Conservation (phyloP, 345 rosid species). For the Capsella bursapastoris region DNA sequence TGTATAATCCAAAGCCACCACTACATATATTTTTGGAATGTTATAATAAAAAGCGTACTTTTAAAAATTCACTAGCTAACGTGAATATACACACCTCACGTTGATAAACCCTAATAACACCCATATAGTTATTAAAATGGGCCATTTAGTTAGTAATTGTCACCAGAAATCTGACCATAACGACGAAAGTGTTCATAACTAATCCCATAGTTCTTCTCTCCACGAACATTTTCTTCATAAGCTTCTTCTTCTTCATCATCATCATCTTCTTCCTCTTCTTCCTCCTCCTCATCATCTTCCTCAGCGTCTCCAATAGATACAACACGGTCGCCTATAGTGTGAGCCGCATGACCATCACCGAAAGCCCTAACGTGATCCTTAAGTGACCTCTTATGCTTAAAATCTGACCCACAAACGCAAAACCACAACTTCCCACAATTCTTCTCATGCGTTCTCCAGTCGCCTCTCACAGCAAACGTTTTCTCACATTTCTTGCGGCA, state of each 20-base stretch:
- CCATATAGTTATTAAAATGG: not conserved
- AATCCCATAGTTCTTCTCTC: constrained; percentile 30
- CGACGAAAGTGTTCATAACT: constrained; percentile 41
- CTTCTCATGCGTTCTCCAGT: constrained; percentile 98
- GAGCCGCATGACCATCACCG: constrained; percentile 91
- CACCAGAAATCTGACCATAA: constrained; percentile 34
- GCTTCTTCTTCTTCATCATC: constrained; percentile 23
- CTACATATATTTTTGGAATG: constrained; percentile 22
- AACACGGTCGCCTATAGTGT: constrained; percentile 52
- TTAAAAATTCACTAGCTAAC: constrained; percentile 27
- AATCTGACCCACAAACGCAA: constrained; percentile 96
- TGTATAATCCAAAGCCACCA: constrained; percentile 20
- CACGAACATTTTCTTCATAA: constrained; percentile 16
- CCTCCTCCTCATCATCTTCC: constrained; percentile 36
- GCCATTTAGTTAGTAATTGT: constrained; percentile 5
- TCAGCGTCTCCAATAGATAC: constrained; percentile 38
- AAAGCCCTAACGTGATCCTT: constrained; percentile 96
- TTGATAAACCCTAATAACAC: constrained; percentile 37
- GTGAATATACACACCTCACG: not conserved
- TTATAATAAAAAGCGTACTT: constrained; percentile 12
- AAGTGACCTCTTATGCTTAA: constrained; percentile 95
- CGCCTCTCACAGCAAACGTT: constrained; percentile 92
- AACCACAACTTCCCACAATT: constrained; percentile 98
- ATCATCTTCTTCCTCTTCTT: constrained; percentile 24
- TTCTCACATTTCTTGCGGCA: constrained; percentile 86